These are phyloP conservation scores for Glomus cerebriforme DNA, from an alignment of 192 early-diverging fungal species.

Conservation along the genomic window DNA sequence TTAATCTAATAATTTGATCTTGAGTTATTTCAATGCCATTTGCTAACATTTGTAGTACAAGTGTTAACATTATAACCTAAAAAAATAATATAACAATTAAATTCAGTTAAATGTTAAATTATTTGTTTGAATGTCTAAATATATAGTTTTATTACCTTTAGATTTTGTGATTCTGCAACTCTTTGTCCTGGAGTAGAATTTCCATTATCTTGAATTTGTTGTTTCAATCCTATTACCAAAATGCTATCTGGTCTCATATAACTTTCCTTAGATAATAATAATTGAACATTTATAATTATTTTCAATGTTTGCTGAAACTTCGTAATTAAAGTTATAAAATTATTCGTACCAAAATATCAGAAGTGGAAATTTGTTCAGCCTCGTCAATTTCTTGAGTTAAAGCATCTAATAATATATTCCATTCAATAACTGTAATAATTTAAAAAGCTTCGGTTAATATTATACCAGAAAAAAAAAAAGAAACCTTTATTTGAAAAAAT, in stretches of 20 bases:
- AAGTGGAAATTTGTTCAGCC: slow-evolving; percentile 7
- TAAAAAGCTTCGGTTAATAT: not conserved
- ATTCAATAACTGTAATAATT: slow-evolving; percentile 25
- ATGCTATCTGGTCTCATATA: slow-evolving; percentile 33
- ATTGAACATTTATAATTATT: not conserved
- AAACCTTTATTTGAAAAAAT: not conserved
- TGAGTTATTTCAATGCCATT: slow-evolving; percentile 49
- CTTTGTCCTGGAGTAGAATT: slow-evolving; percentile 21
- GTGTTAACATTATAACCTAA: slow-evolving; percentile 41
- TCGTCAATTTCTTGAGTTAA: slow-evolving; percentile 27
- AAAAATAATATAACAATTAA: not conserved
- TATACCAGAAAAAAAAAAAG: not conserved
- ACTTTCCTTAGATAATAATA: slow-evolving; percentile 24
- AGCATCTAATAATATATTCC: slow-evolving; percentile 18
- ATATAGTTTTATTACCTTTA: slow-evolving; percentile 29
- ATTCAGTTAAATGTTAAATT: not conserved
- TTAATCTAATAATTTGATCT: slow-evolving; percentile 49
- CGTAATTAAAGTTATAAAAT: too few species aligned
- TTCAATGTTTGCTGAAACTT: not conserved
- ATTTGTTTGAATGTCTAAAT: not conserved
- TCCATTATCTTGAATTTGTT: slow-evolving; percentile 10
- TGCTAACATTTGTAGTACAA: slow-evolving; percentile 60
- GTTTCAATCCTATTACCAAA: slow-evolving; percentile 27
- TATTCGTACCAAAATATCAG: slow-evolving; percentile 28
- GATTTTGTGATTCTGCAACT: slow-evolving; percentile 43